Evolutionary conservation across 2,329 filamentous ascomycete species (phyloP), one percentile per base, ranked within the genome.

Genomic region (Pseudodiploospora longispora): DNA sequence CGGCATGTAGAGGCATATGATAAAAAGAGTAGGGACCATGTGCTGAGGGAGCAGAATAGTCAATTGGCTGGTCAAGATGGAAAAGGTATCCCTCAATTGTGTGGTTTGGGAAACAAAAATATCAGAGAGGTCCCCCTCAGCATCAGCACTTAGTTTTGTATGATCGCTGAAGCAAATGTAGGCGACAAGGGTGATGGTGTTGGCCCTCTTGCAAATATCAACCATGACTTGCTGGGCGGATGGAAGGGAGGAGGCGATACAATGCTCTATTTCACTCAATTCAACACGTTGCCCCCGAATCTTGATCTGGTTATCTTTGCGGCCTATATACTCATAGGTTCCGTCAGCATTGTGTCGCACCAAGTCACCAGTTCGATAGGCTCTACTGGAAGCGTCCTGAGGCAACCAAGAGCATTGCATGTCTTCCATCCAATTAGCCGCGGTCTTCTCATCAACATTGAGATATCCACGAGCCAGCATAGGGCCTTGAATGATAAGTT

Each of bases 1-100:
- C 3, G 44, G 44, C 41, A 46, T 38, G 6, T 43, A 43, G 5
- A 36, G 35, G 5, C 40, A 43, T 5, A 40, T 40, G 30, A 46
- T 43, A 10, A 38, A 46, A n/a, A 43, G 39, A 12, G 40, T 36
- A n/a, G 44, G 44, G 3, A 46, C 44, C 44, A 46, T 46, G 12
- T 46, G 43, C 4, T 40, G 32, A 3, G 44, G 44, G 6, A 46
- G 44, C 30, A 32, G 30, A 12, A 46, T 28, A 4, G 4, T 30
- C 7, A 46, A 6, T 38, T 46, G 33, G 1, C 43, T 39, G 10
- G 43, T 34, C 40, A 35, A 46, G 37, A 4, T 42, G 39, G 34
- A 52, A 37, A 4, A 44, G 35, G 28, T 47, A 34, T 10, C 37
- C 37, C 12, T 47, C 33, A 5, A 43, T 27, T 5, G 19, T 19